phyloP scores from a whole-genome alignment of 176 grass and related monocot species.

The Avena atlantica region DNA sequence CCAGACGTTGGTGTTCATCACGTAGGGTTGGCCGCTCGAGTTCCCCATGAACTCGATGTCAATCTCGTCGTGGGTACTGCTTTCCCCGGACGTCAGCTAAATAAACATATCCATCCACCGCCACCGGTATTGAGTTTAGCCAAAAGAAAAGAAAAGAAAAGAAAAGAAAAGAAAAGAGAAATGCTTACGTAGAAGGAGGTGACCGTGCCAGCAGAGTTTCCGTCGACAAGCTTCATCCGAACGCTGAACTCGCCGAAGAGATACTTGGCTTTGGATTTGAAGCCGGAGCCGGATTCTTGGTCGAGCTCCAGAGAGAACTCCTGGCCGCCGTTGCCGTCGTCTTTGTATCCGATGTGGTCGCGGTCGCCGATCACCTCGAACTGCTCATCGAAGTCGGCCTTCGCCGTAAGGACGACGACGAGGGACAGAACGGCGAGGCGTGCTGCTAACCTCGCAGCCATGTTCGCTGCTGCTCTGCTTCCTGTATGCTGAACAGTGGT shows the following conservation, averaged over 20 bases:
- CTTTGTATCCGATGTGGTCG: slow-evolving; percentile 31
- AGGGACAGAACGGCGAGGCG: background rate
- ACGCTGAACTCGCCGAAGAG: slow-evolving; percentile 57
- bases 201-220: slow-evolving; percentile 57
- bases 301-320: slow-evolving; percentile 39
- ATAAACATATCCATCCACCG: too few relatives aligned
- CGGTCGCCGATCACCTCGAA: slow-evolving; percentile 36
- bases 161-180: background rate
- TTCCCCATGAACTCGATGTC: slow-evolving; percentile 73
- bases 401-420: background rate
- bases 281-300: slow-evolving; percentile 32
- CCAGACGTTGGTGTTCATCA: slow-evolving; percentile 66
- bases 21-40: background rate
- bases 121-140: too few relatives aligned
- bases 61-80: slow-evolving; percentile 50
- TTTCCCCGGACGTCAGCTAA: slow-evolving; percentile 47
- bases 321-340: slow-evolving; percentile 32
- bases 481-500: background rate
- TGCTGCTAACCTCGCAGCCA: background rate
- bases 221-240: slow-evolving; percentile 55
- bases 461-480: background rate
- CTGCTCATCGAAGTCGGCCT: slow-evolving; percentile 34
- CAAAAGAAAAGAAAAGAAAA: background rate
- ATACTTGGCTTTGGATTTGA: slow-evolving; percentile 47
- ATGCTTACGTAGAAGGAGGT: slow-evolving; percentile 54